These are phyloP conservation scores for Fusarium sarcochroum DNA, from an alignment of 2,329 filamentous ascomycete genomes.

Conservation along the genomic window DNA sequence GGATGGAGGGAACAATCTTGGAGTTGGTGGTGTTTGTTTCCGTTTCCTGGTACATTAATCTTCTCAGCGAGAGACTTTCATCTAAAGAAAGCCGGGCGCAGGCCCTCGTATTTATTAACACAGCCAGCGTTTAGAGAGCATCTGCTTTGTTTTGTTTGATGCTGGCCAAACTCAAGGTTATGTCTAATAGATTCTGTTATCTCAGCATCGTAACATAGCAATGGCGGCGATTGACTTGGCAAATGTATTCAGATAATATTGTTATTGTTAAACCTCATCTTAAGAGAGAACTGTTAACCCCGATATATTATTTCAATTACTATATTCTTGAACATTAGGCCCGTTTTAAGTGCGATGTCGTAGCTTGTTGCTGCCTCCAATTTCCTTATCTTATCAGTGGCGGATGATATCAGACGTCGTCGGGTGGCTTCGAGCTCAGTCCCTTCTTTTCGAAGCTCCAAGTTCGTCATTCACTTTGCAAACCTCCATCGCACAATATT, in stretches of 20 bases:
- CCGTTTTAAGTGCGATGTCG: conserved; percentile 25
- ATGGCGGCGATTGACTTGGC: not conserved
- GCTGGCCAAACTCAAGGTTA: not conserved
- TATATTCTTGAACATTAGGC: not conserved
- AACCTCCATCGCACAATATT: conserved; percentile 4
- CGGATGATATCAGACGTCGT: conserved; percentile 47
- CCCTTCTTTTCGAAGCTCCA: conserved; percentile 28
- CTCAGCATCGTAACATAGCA: not conserved
- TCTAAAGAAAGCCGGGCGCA: conserved; percentile 43
- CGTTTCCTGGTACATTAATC: conserved; percentile 17
- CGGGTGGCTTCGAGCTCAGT: conserved; percentile 32
- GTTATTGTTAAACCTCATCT: too few species aligned
- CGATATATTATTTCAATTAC: too few species aligned
- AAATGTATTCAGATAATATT: not conserved
- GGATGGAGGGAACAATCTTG: conserved; percentile 29
- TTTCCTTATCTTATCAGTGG: conserved; percentile 47
- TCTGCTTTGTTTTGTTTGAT: conserved; percentile 13
- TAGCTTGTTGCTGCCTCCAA: conserved; percentile 43
- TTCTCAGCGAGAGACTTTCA: conserved; percentile 36
- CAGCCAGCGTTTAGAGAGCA: conserved; percentile 19
- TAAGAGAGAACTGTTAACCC: too few species aligned
- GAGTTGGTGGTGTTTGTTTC: conserved; percentile 45
- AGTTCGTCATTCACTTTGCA: conserved; percentile 12
- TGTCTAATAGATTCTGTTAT: not conserved
- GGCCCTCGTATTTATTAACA: conserved; percentile 36